Conservation (phyloP, 495 filamentous ascomycete genomes). For the Venustampulla echinocandica region DNA sequence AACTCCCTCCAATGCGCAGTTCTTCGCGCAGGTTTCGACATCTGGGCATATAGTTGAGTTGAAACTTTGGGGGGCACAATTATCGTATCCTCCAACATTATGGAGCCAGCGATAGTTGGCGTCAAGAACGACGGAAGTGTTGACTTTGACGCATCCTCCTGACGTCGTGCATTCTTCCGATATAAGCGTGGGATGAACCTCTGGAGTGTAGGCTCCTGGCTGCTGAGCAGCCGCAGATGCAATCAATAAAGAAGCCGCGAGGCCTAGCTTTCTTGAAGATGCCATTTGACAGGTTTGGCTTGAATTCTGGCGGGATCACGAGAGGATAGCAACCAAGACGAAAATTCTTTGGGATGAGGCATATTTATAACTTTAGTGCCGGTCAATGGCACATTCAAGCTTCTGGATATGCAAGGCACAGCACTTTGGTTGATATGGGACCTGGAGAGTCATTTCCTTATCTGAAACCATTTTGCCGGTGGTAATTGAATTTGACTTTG, state of each 20-base stretch:
- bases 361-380: neutral
- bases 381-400: neutral
- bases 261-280: neutral
- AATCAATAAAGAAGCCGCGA: slow-evolving; percentile 11
- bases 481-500: neutral
- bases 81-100: slow-evolving; percentile 38
- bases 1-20: slow-evolving; percentile 53
- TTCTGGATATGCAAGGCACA: neutral
- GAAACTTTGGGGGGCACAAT: slow-evolving; percentile 57
- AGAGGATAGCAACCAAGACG: neutral
- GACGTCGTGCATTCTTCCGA: slow-evolving; percentile 37
- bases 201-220: slow-evolving; percentile 23
- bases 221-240: slow-evolving; percentile 17
- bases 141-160: slow-evolving; percentile 32
- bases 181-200: slow-evolving; percentile 40
- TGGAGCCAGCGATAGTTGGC: slow-evolving; percentile 57
- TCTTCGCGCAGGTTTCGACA: slow-evolving; percentile 41
- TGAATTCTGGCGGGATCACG: neutral
- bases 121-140: slow-evolving; percentile 53
- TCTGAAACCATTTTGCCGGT: neutral
- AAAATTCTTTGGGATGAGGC: neutral
- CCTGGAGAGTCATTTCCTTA: neutral
- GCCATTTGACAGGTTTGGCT: neutral
- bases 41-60: slow-evolving; percentile 45
- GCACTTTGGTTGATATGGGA: neutral